Evolutionary conservation across 148 eudicot genomes (phyloP).

Genomic region (Camellia lanceoleosa): DNA sequence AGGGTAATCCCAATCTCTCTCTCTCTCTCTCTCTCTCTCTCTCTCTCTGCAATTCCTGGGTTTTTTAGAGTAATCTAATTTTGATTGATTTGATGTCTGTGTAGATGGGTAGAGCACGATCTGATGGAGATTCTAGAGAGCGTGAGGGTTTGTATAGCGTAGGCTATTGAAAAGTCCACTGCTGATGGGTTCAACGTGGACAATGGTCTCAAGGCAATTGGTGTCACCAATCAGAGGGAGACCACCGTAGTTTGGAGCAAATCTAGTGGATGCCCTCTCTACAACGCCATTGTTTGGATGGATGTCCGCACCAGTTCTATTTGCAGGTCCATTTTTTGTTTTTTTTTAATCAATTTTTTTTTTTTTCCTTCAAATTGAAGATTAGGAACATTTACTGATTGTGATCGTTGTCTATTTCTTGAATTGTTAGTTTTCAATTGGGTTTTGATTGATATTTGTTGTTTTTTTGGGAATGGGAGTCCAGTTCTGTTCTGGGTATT

Average conservation of each 20-base stretch:
- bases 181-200: constrained; percentile 84
- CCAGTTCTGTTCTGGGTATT: too few species aligned
- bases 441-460: neutral
- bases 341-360: constrained; percentile 67
- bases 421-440: neutral
- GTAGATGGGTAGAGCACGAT: constrained; percentile 97
- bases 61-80: neutral
- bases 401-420: neutral
- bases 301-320: constrained; percentile 11
- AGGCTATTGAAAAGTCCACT: constrained; percentile 91
- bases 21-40: neutral
- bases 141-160: constrained; percentile 70
- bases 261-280: constrained; percentile 75
- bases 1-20: constrained; percentile 46
- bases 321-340: constrained; percentile 21
- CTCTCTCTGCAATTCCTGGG: neutral
- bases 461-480: too few species aligned
- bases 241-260: constrained; percentile 93
- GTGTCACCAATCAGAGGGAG: constrained; percentile 95
- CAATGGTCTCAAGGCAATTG: constrained; percentile 82
- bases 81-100: neutral
- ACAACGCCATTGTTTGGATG: constrained; percentile 99
- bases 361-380: neutral
- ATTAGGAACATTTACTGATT: neutral
- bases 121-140: constrained; percentile 96